These are phyloP conservation scores for Adansonia grandidieri DNA, from an alignment of 441 rosid genomes.

Conservation along the genomic window DNA sequence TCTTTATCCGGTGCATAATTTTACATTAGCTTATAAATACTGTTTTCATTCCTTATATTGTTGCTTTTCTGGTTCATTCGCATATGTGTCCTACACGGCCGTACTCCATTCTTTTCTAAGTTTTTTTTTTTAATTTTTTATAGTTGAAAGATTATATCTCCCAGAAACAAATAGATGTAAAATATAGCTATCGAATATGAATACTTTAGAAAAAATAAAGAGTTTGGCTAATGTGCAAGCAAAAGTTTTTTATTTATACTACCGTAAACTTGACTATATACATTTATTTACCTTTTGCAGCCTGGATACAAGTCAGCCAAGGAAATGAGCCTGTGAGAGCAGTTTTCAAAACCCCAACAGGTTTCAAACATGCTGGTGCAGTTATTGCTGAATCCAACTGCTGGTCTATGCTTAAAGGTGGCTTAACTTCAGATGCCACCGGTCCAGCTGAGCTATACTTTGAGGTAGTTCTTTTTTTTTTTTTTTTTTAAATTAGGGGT, in stretches of 20 bases:
- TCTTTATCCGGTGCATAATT: conserved; percentile 63
- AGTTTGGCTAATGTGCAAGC: no score
- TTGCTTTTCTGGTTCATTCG: not conserved
- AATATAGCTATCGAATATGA: no score
- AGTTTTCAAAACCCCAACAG: conserved; percentile 47
- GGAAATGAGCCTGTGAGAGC: conserved; percentile 53
- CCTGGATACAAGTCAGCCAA: conserved; percentile 72
- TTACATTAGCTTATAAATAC: not conserved
- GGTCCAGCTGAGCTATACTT: conserved; percentile 65
- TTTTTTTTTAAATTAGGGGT: not conserved
- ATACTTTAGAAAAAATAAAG: no score
- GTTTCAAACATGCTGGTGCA: conserved; percentile 52
- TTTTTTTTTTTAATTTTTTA: no score
- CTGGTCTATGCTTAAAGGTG: conserved; percentile 94
- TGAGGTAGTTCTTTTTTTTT: conserved; percentile 40
- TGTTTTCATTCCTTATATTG: not conserved
- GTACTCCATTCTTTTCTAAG: no score
- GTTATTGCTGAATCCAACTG: conserved; percentile 61
- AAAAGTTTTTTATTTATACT: not conserved
- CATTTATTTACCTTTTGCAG: conserved; percentile 34
- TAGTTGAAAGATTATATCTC: no score
- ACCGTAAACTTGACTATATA: not conserved
- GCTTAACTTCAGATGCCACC: conserved; percentile 60
- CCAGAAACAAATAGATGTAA: no score
- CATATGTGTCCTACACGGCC: no score